Base-by-base conservation (phyloP, 202 grass and related monocot species). In the Setaria italica region DNA sequence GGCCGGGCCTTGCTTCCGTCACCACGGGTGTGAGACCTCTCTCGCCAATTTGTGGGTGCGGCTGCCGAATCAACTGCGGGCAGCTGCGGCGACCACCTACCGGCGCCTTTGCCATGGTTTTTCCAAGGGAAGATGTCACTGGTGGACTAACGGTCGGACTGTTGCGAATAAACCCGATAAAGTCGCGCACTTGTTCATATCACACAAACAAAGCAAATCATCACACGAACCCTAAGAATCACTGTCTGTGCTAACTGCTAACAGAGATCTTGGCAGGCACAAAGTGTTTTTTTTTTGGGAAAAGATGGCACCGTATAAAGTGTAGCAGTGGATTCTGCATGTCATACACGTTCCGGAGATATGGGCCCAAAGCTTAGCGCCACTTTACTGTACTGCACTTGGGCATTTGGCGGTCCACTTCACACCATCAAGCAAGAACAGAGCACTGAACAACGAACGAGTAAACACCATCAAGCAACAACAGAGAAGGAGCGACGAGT, bases 21-120 rank as follows among this genome's bases (percentile, higher is more conserved):
- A 43, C 51, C 14, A 39, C 37, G 13, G 10, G 43, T 8, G 2
- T 21, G 34, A 45, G 7, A 16, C 34, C 15, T 11, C 6, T 41
- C 37, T 39, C 37, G 37, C 37, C 37, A 39, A 4, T 39, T 55
- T 51, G 56, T 2, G 4, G 4, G 13, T 55, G 25, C 57, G 76
- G 63, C 16, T n/a, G 62, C 14, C 70, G 65, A 76, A 76, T 54
- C 11, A 39, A 35, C 19, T 50, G 51, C 82, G 25, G 7, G 49
- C 82, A 57, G 56, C 33, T 34, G 5, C 67, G 69, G 49, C 77
- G 62, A 89, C 42, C 51, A 84, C 59, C 75, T 1, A 80, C 59
- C 20, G 9, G 7, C 16, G 17, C 9, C 57, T 32, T 32, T 14
- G 14, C 12, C 77, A 62, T 35, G 14, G 2, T 29, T 29, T 80